These are phyloP conservation scores for Gillenia trifoliata DNA, from an alignment of 306 rosid species.

Conservation along the genomic window DNA sequence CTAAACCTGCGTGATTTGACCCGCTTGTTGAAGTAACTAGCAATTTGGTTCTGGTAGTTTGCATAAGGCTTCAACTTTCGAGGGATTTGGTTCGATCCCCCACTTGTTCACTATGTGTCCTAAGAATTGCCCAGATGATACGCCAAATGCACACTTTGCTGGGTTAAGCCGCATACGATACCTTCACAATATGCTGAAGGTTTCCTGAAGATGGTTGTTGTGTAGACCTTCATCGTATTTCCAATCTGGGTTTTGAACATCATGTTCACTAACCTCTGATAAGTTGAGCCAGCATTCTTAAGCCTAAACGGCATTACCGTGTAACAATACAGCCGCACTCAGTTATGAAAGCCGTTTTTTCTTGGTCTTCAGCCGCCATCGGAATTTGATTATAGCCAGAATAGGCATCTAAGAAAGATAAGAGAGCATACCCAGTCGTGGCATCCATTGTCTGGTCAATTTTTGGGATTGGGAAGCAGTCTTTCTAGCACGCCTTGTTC, in stretches of 20 bases:
- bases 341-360: background rate
- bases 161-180: background rate
- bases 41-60: too few relatives aligned
- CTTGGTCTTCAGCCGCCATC: background rate
- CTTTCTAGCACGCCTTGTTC: background rate
- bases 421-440: rapidly evolving
- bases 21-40: too few relatives aligned
- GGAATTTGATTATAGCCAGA: background rate
- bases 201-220: rapidly evolving
- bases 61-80: background rate
- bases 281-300: background rate
- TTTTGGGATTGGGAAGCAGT: background rate
- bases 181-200: background rate
- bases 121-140: background rate
- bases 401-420: background rate
- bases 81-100: background rate
- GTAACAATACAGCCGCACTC: background rate
- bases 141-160: background rate
- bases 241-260: background rate
- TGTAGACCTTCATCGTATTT: background rate
- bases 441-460: background rate
- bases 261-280: background rate
- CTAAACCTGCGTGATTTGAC: too few relatives aligned
- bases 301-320: background rate
- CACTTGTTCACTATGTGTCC: background rate